Conservation (phyloP, 768 basidiomycete genomes). For the Holtermannia corniformis region DNA sequence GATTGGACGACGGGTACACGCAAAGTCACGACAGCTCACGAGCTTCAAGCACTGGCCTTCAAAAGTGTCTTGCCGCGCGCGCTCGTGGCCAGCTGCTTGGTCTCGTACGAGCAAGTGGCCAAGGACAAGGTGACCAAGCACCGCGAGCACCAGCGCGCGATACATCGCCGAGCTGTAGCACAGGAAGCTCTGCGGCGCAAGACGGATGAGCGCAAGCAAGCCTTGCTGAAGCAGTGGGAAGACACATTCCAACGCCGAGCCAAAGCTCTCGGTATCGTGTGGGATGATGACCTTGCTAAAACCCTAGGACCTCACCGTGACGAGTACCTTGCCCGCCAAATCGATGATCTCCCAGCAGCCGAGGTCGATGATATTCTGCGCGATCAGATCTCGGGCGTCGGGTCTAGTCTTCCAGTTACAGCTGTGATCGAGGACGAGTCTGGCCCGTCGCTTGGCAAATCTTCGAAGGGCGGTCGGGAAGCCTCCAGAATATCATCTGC, state of each 20-base stretch:
- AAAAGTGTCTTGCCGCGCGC: slow-evolving; percentile 12
- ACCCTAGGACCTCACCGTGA: not conserved
- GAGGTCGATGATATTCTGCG: slow-evolving; percentile 13
- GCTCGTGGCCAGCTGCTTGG: slow-evolving; percentile 12
- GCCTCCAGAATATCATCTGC: not conserved
- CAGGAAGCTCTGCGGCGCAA: slow-evolving; percentile 15
- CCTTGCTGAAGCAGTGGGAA: slow-evolving; percentile 19
- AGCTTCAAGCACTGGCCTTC: slow-evolving; percentile 18
- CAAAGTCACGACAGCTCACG: slow-evolving; percentile 8
- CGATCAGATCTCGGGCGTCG: not conserved
- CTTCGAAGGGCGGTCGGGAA: too few species aligned
- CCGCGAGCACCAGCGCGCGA: not conserved
- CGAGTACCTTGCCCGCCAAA: slow-evolving; percentile 15
- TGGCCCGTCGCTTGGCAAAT: too few species aligned
- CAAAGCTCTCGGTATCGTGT: slow-evolving; percentile 1
- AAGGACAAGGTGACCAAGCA: not conserved
- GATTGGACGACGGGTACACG: slow-evolving; percentile 7
- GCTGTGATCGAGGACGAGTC: too few species aligned
- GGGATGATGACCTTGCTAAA: slow-evolving; percentile 5
- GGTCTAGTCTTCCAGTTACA: not conserved
- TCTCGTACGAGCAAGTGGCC: not conserved
- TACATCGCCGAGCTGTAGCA: not conserved
- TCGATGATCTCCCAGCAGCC: slow-evolving; percentile 6
- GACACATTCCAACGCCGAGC: slow-evolving; percentile 8
- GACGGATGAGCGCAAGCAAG: slow-evolving; percentile 11